Percentiles rank a stretch among this genome's conserved stretches.
phyloP scores from a whole-genome alignment of 331 rosid genomes.

The Prunus yedoensis region DNA sequence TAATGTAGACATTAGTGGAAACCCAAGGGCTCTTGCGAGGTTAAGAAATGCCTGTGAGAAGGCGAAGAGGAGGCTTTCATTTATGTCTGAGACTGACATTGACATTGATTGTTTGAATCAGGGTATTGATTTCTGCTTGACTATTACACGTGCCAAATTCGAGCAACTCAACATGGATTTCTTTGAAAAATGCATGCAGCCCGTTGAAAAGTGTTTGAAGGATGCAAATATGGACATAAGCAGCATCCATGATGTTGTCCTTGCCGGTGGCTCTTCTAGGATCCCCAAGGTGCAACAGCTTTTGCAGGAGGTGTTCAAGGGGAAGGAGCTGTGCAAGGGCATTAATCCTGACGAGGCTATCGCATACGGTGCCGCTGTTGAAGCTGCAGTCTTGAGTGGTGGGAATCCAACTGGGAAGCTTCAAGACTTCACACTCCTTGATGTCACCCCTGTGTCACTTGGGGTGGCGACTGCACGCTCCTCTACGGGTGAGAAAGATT shows the following conservation, averaged over 20 bases:
- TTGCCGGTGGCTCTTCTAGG: no score
- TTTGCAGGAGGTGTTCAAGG: background rate
- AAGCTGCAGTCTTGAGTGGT: slow-evolving; percentile 45
- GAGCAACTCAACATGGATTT: slow-evolving; percentile 21
- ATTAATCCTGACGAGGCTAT: slow-evolving; percentile 58
- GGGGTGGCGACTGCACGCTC: background rate
- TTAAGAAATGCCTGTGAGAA: slow-evolving; percentile 6
- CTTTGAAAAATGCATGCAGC: background rate
- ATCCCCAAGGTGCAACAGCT: no score
- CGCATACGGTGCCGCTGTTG: slow-evolving; percentile 54
- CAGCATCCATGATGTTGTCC: no score
- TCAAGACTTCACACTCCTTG: slow-evolving; percentile 35
- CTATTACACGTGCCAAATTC: slow-evolving; percentile 26
- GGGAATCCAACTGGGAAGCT: slow-evolving; percentile 35
- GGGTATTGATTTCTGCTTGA: slow-evolving; percentile 15
- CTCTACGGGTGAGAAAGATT: no score
- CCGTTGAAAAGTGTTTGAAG: no score
- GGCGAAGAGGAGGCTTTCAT: slow-evolving; percentile 8
- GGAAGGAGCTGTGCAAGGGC: slow-evolving; percentile 54
- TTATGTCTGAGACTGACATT: slow-evolving; percentile 17
- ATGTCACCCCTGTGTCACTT: background rate
- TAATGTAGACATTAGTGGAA: slow-evolving; percentile 35
- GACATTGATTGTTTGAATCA: background rate
- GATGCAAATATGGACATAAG: no score
- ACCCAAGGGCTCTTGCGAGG: no score